Evolutionary conservation across 139 green algal genomes (phyloP).

Genomic region (Closterium sp.): DNA sequence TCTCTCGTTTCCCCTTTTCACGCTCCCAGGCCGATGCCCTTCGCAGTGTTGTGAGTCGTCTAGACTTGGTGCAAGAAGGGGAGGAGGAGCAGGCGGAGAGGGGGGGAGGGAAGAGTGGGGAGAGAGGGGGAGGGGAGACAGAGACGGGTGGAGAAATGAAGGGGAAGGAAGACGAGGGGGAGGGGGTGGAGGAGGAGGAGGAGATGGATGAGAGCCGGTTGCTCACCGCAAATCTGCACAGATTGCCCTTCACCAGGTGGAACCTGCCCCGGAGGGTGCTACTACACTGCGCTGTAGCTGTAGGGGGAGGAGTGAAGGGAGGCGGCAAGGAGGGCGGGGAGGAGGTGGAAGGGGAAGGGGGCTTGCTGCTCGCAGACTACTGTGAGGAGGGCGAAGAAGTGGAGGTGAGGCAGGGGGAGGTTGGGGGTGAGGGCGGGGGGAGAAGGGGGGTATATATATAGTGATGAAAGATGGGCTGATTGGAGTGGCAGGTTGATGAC

Average conservation of each 20-base stretch:
- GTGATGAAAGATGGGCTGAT: too few relatives aligned
- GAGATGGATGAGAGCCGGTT: not conserved
- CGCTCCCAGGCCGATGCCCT: not conserved
- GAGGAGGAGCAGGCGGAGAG: not conserved
- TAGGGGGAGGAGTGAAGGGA: too few relatives aligned
- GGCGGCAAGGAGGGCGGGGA: not conserved
- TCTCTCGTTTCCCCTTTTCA: too few relatives aligned
- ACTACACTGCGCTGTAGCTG: not conserved
- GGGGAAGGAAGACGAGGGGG: not conserved
- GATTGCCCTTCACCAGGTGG: not conserved
- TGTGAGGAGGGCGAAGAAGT: not conserved
- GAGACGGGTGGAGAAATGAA: not conserved
- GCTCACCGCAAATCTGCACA: not conserved
- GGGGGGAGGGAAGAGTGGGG: too few relatives aligned
- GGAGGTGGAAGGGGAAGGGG: not conserved
- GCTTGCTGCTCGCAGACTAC: not conserved
- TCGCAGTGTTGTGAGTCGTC: not conserved
- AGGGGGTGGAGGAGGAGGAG: not conserved
- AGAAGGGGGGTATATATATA: too few relatives aligned
- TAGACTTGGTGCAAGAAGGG: not conserved
- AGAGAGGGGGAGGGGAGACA: not conserved
- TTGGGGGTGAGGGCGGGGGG: too few relatives aligned
- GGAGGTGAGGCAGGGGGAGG: not conserved
- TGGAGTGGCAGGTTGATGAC: too few relatives aligned
- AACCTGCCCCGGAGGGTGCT: not conserved